Base-by-base conservation (phyloP, 2,329 filamentous ascomycete species). In the Xylariaceae sp. region DNA sequence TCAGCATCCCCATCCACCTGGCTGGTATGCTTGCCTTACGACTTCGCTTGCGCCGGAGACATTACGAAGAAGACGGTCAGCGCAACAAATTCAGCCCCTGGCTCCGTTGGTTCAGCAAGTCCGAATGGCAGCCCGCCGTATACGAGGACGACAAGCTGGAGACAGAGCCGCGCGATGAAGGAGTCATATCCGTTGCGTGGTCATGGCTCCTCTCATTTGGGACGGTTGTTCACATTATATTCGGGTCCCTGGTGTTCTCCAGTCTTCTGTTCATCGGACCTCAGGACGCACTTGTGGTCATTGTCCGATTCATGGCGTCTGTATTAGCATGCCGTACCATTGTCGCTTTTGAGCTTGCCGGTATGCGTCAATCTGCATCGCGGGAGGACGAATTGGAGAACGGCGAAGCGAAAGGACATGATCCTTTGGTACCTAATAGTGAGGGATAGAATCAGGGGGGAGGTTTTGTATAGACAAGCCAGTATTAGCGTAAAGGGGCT, bases 291-390 rank as follows among this genome's bases (percentile, higher is more conserved):
- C 58, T 71, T 5, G 34, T 61, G 0, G 62, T 70, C 9, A 59
- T 72, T 13, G 62, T 58, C 9, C 59, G 70, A 42, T 69, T 68
- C 58, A 61, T 65, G 30, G 57, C 58, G 2, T 68, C 67, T 6
- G 66, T 68, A 8, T 53, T 67, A 6, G 47, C 60, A 15, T 71
- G 68, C 48, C 62, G 69, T 15, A 60, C 66, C 3, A 55, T 71
- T 4, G 51, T 71, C 23, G 66, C 66, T 51, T 70, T 64, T 50
- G 70, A 72, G 57, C 58, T 71, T 15, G 60, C 67, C 4, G 67
- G 67, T 1, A 58, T 67, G 55, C 55, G 65, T 11, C 45, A 60
- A 30, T 18, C 51, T 4, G 56, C 55, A 42, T 18, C 55, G 4
- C 51, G 44, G 5, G 51, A 49, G 35, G 17, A 13, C 11, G 17